phyloP scores from a whole-genome alignment of 139 green algal species.

The Haematococcus lacustris region DNA sequence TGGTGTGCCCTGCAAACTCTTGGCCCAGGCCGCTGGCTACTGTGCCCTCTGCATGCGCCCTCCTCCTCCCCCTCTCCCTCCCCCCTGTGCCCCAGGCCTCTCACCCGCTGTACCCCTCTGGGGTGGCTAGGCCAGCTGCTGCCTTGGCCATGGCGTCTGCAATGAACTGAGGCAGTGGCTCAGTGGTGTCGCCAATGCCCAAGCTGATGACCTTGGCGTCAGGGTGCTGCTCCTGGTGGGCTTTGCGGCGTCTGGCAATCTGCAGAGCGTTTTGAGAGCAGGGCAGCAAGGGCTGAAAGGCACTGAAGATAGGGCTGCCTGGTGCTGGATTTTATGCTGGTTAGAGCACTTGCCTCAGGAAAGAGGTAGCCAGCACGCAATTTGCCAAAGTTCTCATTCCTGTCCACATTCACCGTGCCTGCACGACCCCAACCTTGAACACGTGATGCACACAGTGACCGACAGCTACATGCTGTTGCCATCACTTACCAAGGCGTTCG shows the following conservation, averaged over 20 bases:
- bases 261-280: no score
- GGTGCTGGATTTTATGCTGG: no score
- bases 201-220: conserved; percentile 95
- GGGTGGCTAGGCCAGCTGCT: conserved; percentile 74
- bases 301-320: no score
- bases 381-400: conserved; percentile 96
- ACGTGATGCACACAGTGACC: no score
- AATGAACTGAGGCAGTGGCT: conserved; percentile 88
- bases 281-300: no score
- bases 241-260: conserved; percentile 83
- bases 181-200: conserved; percentile 98
- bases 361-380: conserved; percentile 98
- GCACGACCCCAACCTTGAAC: not conserved
- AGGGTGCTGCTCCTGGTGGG: conserved; percentile 87
- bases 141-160: conserved; percentile 76
- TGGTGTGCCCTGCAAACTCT: no score
- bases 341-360: conserved; percentile 67
- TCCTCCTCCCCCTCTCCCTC: not conserved
- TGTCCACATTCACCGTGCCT: conserved; percentile 32
- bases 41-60: not conserved
- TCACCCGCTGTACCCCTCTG: conserved; percentile 90
- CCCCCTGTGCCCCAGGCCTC: not conserved
- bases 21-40: no score
- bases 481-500: no score
- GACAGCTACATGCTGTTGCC: no score